Evolutionary conservation across 2,329 filamentous ascomycete genomes (phyloP).

Genomic region (Arthroderma sp.): DNA sequence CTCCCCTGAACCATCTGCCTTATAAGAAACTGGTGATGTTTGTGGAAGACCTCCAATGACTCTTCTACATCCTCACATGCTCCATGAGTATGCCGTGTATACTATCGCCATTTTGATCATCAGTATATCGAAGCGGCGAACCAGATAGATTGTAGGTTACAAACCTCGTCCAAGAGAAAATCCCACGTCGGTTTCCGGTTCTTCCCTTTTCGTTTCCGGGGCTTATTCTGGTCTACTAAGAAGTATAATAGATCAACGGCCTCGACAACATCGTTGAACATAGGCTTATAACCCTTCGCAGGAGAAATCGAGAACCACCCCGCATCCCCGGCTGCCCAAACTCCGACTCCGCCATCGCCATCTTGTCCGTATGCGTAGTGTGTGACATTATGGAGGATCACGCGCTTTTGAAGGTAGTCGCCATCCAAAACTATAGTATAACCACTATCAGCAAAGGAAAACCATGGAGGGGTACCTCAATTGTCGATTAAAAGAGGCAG

Average conservation of each 20-base stretch:
- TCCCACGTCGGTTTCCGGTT: conserved; percentile 28
- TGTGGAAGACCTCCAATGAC: conserved; percentile 36
- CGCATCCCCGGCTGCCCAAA: conserved; percentile 51
- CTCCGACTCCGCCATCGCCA: conserved; percentile 43
- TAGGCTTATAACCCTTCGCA: conserved; percentile 39
- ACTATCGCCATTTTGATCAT: conserved; percentile 19
- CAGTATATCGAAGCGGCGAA: background rate
- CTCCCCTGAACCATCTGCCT: conserved; percentile 37
- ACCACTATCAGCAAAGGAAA: background rate
- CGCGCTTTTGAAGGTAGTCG: conserved; percentile 31
- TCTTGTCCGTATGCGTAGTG: conserved; percentile 41
- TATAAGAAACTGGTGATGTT: conserved; percentile 36
- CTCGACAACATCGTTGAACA: conserved; percentile 46
- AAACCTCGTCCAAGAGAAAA: conserved; percentile 31
- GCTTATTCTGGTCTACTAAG: conserved; percentile 45
- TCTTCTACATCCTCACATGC: conserved; percentile 35
- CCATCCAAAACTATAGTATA: conserved; percentile 26
- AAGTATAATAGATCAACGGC: conserved; percentile 51
- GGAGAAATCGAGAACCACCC: conserved; percentile 52
- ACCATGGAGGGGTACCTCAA: background rate
- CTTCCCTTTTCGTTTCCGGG: conserved; percentile 26
- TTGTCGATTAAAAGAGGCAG: conserved; percentile 6
- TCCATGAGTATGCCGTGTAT: conserved; percentile 32
- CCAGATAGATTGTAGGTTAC: conserved; percentile 8
- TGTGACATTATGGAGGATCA: conserved; percentile 39